Percentiles rank a stretch among this genome's conserved stretches.
Conservation (phyloP, 768 basidiomycete species). For the Pleurotus ostreatus region DNA sequence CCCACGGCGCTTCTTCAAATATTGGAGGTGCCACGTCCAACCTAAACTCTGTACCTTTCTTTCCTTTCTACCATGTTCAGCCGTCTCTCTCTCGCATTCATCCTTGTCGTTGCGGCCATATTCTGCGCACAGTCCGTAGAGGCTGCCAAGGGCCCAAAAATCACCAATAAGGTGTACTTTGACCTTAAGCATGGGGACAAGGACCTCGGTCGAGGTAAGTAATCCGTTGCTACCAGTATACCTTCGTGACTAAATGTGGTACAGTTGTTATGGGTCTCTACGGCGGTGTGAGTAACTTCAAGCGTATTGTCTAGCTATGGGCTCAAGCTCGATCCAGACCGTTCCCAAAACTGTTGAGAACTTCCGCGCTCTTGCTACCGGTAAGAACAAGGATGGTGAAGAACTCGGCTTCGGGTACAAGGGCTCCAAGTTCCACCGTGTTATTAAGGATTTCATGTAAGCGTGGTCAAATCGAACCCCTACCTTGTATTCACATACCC, state of each 20-base stretch:
- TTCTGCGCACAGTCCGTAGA: slow-evolving; percentile 72
- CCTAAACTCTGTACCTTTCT: slow-evolving; percentile 11
- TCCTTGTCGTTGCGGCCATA: slow-evolving; percentile 61
- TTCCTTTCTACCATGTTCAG: slow-evolving; percentile 48
- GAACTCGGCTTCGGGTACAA: slow-evolving; percentile 88
- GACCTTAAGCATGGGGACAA: slow-evolving; percentile 92
- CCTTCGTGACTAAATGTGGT: slow-evolving; percentile 2
- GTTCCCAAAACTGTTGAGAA: slow-evolving; percentile 97
- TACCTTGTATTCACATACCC: background rate
- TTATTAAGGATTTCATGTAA: slow-evolving; percentile 92
- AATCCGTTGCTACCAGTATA: slow-evolving; percentile 9
- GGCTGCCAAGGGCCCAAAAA: slow-evolving; percentile 81
- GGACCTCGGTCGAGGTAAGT: slow-evolving; percentile 74
- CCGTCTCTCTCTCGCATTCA: slow-evolving; percentile 56
- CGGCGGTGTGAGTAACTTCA: slow-evolving; percentile 60
- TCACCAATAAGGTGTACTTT: slow-evolving; percentile 93
- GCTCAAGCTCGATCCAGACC: slow-evolving; percentile 42
- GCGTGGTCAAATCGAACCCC: slow-evolving; percentile 12
- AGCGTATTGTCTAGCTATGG: background rate
- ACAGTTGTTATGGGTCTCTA: slow-evolving; percentile 86
- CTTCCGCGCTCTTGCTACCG: slow-evolving; percentile 91
- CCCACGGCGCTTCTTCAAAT: slow-evolving; percentile 8
- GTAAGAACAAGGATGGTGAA: slow-evolving; percentile 73
- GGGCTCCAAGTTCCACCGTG: slow-evolving; percentile 94
- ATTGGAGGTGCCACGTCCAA: slow-evolving; percentile 4